Conservation (phyloP, 352 stramenopile genomes). For the Nothophytophthora sp. region DNA sequence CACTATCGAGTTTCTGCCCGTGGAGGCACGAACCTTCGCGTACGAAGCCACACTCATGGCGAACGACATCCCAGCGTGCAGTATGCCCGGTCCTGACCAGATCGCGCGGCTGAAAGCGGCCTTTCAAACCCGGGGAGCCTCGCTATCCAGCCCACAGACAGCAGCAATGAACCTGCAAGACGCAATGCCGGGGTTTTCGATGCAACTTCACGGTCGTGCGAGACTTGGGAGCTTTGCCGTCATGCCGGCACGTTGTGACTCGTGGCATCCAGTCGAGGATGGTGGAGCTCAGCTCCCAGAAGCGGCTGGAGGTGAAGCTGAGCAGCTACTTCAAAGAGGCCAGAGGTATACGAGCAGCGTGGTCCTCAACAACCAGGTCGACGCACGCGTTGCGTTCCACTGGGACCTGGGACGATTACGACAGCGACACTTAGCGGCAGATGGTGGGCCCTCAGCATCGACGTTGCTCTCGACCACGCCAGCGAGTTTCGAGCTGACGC, state of each 20-base stretch:
- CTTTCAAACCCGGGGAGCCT: slow-evolving; percentile 20
- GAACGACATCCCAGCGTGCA: slow-evolving; percentile 50
- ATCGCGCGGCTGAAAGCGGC: slow-evolving; percentile 31
- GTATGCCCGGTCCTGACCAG: slow-evolving; percentile 50
- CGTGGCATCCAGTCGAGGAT: slow-evolving; percentile 12
- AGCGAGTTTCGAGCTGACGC: slow-evolving; percentile 24
- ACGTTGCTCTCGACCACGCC: neutral
- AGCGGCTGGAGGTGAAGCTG: slow-evolving; percentile 5
- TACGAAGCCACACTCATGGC: slow-evolving; percentile 48
- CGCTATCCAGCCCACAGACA: slow-evolving; percentile 13
- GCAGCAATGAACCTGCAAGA: slow-evolving; percentile 15
- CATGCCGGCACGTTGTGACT: slow-evolving; percentile 7
- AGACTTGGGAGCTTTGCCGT: slow-evolving; percentile 23
- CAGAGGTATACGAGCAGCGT: slow-evolving; percentile 17
- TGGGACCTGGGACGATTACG: slow-evolving; percentile 28
- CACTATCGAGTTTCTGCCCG: slow-evolving; percentile 42
- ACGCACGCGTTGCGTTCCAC: slow-evolving; percentile 27
- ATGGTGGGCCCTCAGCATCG: slow-evolving; percentile 3
- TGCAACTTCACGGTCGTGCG: slow-evolving; percentile 19
- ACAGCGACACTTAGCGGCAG: slow-evolving; percentile 15
- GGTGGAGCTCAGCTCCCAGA: slow-evolving; percentile 8
- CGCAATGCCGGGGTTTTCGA: slow-evolving; percentile 17
- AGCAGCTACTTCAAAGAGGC: slow-evolving; percentile 8
- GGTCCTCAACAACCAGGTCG: slow-evolving; percentile 31
- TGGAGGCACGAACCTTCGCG: slow-evolving; percentile 10